A percentile compares a stretch with the other conserved stretches of the same genome.
phyloP scores from a whole-genome alignment of 805 yeast species.

The Alloascoidea hylecoeti region DNA sequence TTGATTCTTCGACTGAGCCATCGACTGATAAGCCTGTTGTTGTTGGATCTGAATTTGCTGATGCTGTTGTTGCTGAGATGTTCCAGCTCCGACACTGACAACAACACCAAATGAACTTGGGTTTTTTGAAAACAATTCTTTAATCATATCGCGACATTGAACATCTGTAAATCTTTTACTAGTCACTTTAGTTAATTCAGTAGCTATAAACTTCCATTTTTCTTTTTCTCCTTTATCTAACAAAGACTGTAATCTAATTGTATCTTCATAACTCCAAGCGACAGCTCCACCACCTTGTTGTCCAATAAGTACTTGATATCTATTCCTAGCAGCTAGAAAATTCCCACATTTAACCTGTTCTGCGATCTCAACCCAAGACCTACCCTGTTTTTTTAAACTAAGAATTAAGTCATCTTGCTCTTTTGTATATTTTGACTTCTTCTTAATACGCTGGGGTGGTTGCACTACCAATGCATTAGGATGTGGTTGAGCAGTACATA shows the following conservation, averaged over 20 bases:
- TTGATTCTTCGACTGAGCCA: not conserved
- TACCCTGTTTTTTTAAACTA: slow-evolving; percentile 44
- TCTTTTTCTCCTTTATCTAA: slow-evolving; percentile 59
- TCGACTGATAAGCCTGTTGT: not conserved
- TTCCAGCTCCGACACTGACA: slow-evolving; percentile 4
- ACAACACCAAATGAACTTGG: slow-evolving; percentile 46
- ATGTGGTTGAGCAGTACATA: slow-evolving; percentile 24
- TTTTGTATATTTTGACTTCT: slow-evolving; percentile 55
- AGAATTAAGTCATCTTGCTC: slow-evolving; percentile 59
- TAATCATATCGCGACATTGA: slow-evolving; percentile 40
- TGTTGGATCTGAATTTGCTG: not conserved
- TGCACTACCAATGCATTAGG: slow-evolving; percentile 27
- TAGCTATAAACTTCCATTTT: slow-evolving; percentile 52
- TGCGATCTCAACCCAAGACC: slow-evolving; percentile 65
- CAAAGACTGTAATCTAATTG: slow-evolving; percentile 31
- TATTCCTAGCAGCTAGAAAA: slow-evolving; percentile 58
- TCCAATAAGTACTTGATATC: slow-evolving; percentile 71
- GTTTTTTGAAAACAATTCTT: slow-evolving; percentile 35
- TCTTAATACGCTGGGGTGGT: slow-evolving; percentile 34
- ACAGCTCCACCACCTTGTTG: slow-evolving; percentile 68
- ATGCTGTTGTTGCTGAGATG: not conserved
- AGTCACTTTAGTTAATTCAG: slow-evolving; percentile 37
- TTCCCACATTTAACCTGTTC: slow-evolving; percentile 47
- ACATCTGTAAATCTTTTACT: slow-evolving; percentile 34
- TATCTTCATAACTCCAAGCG: slow-evolving; percentile 50